These are phyloP conservation scores for Claviceps pazoutovae DNA, from an alignment of 2,329 filamentous ascomycete genomes.

Conservation along the genomic window DNA sequence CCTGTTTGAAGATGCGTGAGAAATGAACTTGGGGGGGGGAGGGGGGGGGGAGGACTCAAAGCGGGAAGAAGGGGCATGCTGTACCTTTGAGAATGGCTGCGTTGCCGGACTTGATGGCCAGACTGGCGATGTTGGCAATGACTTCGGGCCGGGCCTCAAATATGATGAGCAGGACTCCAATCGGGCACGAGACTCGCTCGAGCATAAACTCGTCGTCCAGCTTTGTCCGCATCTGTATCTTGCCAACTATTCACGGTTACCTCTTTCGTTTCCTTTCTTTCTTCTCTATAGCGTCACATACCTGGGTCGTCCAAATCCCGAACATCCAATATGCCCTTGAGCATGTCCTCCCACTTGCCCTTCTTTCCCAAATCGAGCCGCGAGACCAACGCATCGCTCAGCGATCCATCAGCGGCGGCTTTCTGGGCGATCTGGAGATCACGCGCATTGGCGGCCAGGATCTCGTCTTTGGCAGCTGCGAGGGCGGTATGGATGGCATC, in stretches of 20 bases:
- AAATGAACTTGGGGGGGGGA: not conserved
- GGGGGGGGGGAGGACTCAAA: not conserved
- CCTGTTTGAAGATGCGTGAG: slow-evolving; percentile 30
- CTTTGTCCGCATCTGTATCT: slow-evolving; percentile 66
- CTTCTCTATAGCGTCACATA: slow-evolving; percentile 27
- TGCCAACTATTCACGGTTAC: slow-evolving; percentile 47
- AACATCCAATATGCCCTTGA: slow-evolving; percentile 87
- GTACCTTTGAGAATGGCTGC: slow-evolving; percentile 84
- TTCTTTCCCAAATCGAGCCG: slow-evolving; percentile 72
- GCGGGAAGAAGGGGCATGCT: not conserved
- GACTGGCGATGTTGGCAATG: slow-evolving; percentile 91
- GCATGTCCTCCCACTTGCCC: slow-evolving; percentile 96
- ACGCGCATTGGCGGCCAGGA: slow-evolving; percentile 73
- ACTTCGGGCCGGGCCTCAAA: slow-evolving; percentile 97
- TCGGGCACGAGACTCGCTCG: slow-evolving; percentile 82
- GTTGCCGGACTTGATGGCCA: slow-evolving; percentile 95
- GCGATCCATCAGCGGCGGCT: slow-evolving; percentile 58
- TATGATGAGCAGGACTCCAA: slow-evolving; percentile 94
- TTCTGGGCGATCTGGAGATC: slow-evolving; percentile 64
- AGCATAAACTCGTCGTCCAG: slow-evolving; percentile 77
- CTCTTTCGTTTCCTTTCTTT: too few species aligned
- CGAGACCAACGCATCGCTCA: slow-evolving; percentile 75
- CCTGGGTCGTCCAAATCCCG: slow-evolving; percentile 71
- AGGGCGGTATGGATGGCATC: slow-evolving; percentile 73
- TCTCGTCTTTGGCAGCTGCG: slow-evolving; percentile 50